Conservation (phyloP, 2,329 filamentous ascomycete species). For the Chlorencoelia australis region DNA sequence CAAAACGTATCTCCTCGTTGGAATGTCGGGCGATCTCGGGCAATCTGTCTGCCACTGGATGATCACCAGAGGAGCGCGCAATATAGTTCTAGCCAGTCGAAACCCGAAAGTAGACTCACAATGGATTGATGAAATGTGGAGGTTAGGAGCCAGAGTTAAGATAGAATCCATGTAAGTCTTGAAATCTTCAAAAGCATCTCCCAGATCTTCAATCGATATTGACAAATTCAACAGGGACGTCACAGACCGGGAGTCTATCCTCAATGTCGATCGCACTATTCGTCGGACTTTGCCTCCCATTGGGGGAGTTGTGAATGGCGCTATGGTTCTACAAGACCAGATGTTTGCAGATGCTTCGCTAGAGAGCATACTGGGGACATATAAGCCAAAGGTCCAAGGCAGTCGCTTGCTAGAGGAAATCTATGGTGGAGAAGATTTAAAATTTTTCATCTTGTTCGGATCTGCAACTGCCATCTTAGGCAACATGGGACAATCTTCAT, state of each 20-base stretch:
- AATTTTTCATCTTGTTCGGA: slow-evolving; percentile 34
- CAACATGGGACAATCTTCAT: slow-evolving; percentile 27
- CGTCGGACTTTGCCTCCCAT: slow-evolving; percentile 24
- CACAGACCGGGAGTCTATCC: no score
- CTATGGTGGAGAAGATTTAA: slow-evolving; percentile 26
- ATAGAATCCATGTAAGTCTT: no score
- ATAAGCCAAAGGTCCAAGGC: slow-evolving; percentile 30
- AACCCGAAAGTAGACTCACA: slow-evolving; percentile 24
- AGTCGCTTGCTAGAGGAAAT: slow-evolving; percentile 25
- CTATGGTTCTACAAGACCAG: slow-evolving; percentile 33
- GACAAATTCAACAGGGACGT: no score
- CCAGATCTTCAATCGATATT: no score
- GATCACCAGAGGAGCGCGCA: slow-evolving; percentile 29
- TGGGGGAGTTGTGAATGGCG: slow-evolving; percentile 33
- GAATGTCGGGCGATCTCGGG: slow-evolving; percentile 26
- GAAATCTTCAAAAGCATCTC: no score
- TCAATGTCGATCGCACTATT: no score
- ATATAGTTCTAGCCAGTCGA: slow-evolving; percentile 15
- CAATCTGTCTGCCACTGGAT: slow-evolving; percentile 33
- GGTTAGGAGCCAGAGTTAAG: slow-evolving; percentile 1
- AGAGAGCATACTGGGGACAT: slow-evolving; percentile 17
- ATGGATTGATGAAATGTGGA: slow-evolving; percentile 19
- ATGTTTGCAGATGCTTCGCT: slow-evolving; percentile 25
- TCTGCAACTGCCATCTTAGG: slow-evolving; percentile 29
- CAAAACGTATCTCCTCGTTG: slow-evolving; percentile 27